These are phyloP conservation scores for Trifolium repens DNA, from an alignment of 306 rosid species.

Conservation along the genomic window DNA sequence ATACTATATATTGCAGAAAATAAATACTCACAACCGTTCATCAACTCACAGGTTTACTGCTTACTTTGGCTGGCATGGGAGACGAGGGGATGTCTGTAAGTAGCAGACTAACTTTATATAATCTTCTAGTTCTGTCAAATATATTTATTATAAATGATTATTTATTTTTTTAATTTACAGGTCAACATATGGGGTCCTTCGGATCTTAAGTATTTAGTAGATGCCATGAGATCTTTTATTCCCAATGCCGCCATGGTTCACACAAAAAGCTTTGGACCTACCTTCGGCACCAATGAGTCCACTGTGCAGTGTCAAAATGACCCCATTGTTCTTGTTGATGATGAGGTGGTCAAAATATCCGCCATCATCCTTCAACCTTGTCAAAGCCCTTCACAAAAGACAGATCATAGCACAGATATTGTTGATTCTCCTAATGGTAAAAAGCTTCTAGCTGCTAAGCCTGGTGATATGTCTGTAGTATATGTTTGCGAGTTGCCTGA, in stretches of 20 bases:
- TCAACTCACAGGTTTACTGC: constrained; percentile 70
- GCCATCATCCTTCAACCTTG: constrained; percentile 69
- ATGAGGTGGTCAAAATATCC: constrained; percentile 90
- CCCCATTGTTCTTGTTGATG: constrained; percentile 75
- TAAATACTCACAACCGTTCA: constrained; percentile 29
- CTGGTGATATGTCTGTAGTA: constrained; percentile 90
- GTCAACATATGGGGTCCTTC: constrained; percentile 91
- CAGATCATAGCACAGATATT: constrained; percentile 40
- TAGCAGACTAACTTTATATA: constrained; percentile 34
- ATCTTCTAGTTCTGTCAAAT: constrained; percentile 21
- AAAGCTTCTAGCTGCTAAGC: constrained; percentile 49
- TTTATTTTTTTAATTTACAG: constrained; percentile 53
- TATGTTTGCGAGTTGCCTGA: constrained; percentile 90
- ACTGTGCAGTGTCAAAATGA: constrained; percentile 44
- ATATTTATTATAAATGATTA: constrained; percentile 18
- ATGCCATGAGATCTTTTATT: constrained; percentile 87
- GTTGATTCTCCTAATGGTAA: constrained; percentile 45
- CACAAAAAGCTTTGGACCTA: constrained; percentile 85
- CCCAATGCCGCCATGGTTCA: constrained; percentile 96
- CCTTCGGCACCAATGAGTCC: constrained; percentile 40
- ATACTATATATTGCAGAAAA: constrained; percentile 12
- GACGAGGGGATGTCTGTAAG: constrained; percentile 90
- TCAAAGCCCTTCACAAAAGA: constrained; percentile 38
- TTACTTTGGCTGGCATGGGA: constrained; percentile 95
- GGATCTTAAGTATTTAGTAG: constrained; percentile 79